phyloP scores from a whole-genome alignment of 768 basidiomycete species.

The Chalciporus sphaerocephalus region DNA sequence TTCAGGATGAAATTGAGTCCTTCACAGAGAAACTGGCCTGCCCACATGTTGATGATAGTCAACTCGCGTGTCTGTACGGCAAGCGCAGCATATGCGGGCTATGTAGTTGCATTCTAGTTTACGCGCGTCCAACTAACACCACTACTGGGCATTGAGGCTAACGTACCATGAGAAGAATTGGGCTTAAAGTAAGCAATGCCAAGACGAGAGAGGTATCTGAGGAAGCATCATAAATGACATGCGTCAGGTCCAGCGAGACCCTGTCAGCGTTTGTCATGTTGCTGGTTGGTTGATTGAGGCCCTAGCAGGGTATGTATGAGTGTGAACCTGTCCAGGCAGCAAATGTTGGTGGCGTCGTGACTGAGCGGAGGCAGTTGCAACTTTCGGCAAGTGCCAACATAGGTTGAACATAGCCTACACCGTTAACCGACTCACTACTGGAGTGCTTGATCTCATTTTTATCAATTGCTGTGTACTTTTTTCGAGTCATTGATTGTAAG shows the following conservation, averaged over 20 bases:
- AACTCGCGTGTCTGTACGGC: conserved; percentile 75
- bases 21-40: conserved; percentile 71
- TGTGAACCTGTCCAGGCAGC: background rate
- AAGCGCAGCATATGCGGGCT: conserved; percentile 79
- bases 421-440: too few species aligned
- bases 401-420: too few species aligned
- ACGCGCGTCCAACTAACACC: background rate
- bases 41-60: conserved; percentile 79
- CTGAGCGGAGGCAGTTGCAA: too few species aligned
- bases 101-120: conserved; percentile 5
- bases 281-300: background rate
- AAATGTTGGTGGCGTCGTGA: too few species aligned
- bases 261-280: conserved; percentile 23
- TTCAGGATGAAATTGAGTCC: conserved; percentile 67
- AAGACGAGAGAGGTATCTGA: conserved; percentile 53
- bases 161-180: conserved; percentile 67
- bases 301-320: too few species aligned
- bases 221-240: conserved; percentile 62
- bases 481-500: too few species aligned
- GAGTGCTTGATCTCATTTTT: too few species aligned
- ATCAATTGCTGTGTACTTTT: too few species aligned
- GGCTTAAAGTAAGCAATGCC: conserved; percentile 63
- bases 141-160: background rate
- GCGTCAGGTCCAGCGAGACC: conserved; percentile 59
- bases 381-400: too few species aligned